These are phyloP conservation scores for Diospyros kaki DNA, from an alignment of 148 eudicot genomes.

Conservation along the genomic window DNA sequence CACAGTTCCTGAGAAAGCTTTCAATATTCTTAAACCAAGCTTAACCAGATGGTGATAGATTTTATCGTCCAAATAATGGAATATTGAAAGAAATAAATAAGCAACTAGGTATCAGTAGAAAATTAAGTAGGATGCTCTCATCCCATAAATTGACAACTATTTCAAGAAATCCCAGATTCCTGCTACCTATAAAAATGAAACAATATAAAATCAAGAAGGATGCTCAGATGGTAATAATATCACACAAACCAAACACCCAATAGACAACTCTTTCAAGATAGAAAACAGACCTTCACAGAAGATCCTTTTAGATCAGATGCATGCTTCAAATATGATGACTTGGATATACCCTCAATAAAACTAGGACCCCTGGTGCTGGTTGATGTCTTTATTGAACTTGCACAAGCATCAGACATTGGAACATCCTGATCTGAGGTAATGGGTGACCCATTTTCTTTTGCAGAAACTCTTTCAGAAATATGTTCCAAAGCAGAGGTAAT, in stretches of 20 bases:
- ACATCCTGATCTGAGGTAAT: conserved; percentile 73
- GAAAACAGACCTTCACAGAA: conserved; percentile 56
- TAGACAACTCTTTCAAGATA: not conserved
- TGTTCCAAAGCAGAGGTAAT: conserved; percentile 69
- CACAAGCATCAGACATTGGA: conserved; percentile 75
- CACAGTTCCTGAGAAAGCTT: not conserved
- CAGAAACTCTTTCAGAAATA: conserved; percentile 70
- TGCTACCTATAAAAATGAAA: not conserved
- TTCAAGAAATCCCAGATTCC: not conserved
- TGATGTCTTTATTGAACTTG: conserved; percentile 58
- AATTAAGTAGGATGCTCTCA: not conserved
- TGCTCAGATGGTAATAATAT: not conserved
- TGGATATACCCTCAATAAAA: conserved; percentile 86
- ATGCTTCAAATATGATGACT: conserved; percentile 77
- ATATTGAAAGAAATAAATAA: not conserved
- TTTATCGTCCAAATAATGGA: not conserved
- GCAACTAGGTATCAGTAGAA: not conserved
- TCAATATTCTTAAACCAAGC: not conserved
- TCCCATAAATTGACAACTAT: not conserved
- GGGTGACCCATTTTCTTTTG: conserved; percentile 75
- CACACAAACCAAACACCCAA: not conserved
- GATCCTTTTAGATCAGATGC: conserved; percentile 76
- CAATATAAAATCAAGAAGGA: not conserved
- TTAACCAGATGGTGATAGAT: not conserved
- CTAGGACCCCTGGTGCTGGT: conserved; percentile 65